Base-by-base conservation (phyloP, 345 rosid genomes). In the Streptanthus diversifolius region DNA sequence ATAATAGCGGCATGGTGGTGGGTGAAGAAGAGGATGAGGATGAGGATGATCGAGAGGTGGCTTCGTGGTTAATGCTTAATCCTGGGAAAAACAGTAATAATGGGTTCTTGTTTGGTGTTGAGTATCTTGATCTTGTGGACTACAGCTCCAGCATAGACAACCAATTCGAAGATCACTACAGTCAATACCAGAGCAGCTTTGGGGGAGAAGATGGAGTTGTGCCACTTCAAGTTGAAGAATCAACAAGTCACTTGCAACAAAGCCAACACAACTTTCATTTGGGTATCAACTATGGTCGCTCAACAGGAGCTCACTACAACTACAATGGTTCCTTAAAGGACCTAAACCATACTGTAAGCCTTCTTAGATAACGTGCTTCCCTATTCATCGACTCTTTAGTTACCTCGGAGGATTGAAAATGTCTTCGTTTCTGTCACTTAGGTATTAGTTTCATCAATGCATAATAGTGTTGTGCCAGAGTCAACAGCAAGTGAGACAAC, bases 51-150 rank as follows among this genome's bases (percentile, higher is more conserved):
- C 81, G 82, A 2, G 98, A 90, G 60, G 96, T 96, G 1, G 95
- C 92, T 54, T 87, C 95, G 0, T 93, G 98, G 98, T 40, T 92
- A 56, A 43, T 92, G 59, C 72, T 81, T 36, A 88, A 87, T 79
- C 88, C 84, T 4, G 88, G 73, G 37, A 88, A 81, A 69, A 77
- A 61, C 54, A 63, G 33, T 33, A 41, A 11, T 19, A 35, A 79
- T 64, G 90, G 90, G 1, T 85, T 85, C 75, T 51, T 85, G 80
- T 85, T 90, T 44, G 79, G 80, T 40, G 91, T 85, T 48, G 97
- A 93, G 74, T 93, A 87, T 77, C 81, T 93, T 79, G 93, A 90
- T 69, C 84, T 92, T n/a, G 80, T 83, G 29, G 96, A 88, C 72
- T 92, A 85, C 72, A 84, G 80, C 54, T 86, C 88, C 0, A 63